These are phyloP conservation scores for Aspergillus sp. DNA, from an alignment of 2,329 filamentous ascomycete genomes.

Conservation along the genomic window DNA sequence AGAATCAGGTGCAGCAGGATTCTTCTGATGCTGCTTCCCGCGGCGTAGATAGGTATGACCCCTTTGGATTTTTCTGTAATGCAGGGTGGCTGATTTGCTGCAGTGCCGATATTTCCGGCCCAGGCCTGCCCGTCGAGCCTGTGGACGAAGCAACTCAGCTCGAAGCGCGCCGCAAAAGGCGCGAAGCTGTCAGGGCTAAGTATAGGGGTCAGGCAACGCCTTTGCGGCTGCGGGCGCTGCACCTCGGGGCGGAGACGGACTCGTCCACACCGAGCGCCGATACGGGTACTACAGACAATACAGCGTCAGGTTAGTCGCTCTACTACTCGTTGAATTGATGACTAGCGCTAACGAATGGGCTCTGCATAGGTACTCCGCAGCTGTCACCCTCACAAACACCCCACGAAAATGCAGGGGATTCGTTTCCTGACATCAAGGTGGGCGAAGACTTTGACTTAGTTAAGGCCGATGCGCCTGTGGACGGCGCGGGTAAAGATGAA, in stretches of 20 bases:
- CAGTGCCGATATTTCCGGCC: conserved; percentile 11
- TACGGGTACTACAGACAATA: conserved; percentile 28
- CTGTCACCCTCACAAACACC: conserved; percentile 40
- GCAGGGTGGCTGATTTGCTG: background rate
- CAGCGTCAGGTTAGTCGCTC: conserved; percentile 29
- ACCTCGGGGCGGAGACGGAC: conserved; percentile 50
- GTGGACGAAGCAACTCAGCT: conserved; percentile 75
- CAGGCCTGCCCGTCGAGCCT: conserved; percentile 44
- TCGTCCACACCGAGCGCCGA: conserved; percentile 43
- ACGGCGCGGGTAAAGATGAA: conserved; percentile 53
- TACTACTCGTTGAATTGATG: conserved; percentile 1
- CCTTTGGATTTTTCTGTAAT: conserved; percentile 4
- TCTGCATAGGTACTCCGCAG: conserved; percentile 19
- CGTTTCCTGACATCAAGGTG: conserved; percentile 53
- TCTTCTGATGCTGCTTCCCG: conserved; percentile 27
- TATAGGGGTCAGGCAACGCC: conserved; percentile 62
- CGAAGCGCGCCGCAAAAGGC: conserved; percentile 71
- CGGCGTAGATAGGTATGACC: conserved; percentile 36
- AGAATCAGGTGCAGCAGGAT: conserved; percentile 49
- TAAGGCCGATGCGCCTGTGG: conserved; percentile 39
- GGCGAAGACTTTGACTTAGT: conserved; percentile 58
- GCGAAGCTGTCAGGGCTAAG: conserved; percentile 78
- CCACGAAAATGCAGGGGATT: conserved; percentile 41
- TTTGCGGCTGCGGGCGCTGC: conserved; percentile 64
- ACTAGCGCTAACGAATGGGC: conserved; percentile 6